Percentiles rank a stretch among this genome's conserved stretches.
phyloP scores from a whole-genome alignment of 805 yeast species.

The Kazachstania viticola region DNA sequence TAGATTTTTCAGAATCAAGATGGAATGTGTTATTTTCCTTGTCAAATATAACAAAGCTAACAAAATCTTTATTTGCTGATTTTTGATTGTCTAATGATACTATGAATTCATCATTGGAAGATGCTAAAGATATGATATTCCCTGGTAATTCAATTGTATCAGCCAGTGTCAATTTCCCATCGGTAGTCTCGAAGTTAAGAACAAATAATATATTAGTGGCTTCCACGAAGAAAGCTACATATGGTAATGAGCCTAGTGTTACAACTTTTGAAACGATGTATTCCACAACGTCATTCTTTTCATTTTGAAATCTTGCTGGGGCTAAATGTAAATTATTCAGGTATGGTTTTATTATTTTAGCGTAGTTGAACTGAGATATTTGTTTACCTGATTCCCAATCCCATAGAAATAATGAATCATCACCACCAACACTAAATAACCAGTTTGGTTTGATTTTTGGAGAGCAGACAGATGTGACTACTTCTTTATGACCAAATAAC shows the following conservation, averaged over 20 bases:
- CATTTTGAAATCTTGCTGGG: constrained; percentile 52
- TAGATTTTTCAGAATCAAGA: constrained; percentile 11
- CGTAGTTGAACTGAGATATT: constrained; percentile 39
- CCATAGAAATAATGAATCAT: constrained; percentile 63
- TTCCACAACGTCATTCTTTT: constrained; percentile 36
- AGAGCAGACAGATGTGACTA: constrained; percentile 54
- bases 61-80: constrained; percentile 7
- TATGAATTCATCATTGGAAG: constrained; percentile 24
- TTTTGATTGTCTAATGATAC: constrained; percentile 27
- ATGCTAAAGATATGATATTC: constrained; percentile 24
- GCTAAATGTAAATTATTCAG: constrained; percentile 49
- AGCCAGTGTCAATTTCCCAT: constrained; percentile 14
- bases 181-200: constrained; percentile 14
- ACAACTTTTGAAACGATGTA: constrained; percentile 38
- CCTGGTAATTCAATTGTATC: constrained; percentile 23
- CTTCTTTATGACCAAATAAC: constrained; percentile 80
- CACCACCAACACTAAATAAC: constrained; percentile 88
- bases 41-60: constrained; percentile 15
- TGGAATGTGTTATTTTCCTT: constrained; percentile 10
- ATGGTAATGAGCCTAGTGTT: constrained; percentile 24
- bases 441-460: constrained; percentile 38
- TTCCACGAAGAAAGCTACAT: constrained; percentile 38
- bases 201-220: constrained; percentile 35
- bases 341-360: constrained; percentile 31
- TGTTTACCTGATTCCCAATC: constrained; percentile 53